Percentiles rank a stretch among this genome's conserved stretches.
Evolutionary conservation across 164 flowering plant species (phyloP).

Genomic region (Malania oleifera): DNA sequence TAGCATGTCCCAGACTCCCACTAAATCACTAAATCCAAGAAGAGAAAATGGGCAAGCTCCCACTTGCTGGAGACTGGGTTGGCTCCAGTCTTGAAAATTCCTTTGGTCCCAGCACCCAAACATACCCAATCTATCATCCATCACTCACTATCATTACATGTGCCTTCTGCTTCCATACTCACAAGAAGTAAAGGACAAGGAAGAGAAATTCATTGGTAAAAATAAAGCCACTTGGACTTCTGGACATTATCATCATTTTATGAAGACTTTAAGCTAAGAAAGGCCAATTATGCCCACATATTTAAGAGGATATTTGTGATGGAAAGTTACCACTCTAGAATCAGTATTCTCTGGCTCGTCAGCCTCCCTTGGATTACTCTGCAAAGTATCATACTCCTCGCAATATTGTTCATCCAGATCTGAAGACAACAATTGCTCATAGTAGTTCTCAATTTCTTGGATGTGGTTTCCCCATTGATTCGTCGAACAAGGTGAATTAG

Average conservation of each 20-base stretch:
- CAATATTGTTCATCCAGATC: conserved; percentile 19
- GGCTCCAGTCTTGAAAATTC: too few relatives aligned
- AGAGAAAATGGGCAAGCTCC: too few relatives aligned
- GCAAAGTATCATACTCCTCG: conserved; percentile 11
- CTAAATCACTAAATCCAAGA: too few relatives aligned
- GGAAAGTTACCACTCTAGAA: conserved; percentile 27
- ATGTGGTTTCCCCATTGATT: conserved; percentile 37
- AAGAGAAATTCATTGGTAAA: background rate
- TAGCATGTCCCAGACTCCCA: too few relatives aligned
- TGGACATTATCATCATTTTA: background rate
- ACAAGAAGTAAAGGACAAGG: too few relatives aligned
- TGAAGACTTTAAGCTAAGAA: background rate
- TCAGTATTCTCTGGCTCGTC: conserved; percentile 8
- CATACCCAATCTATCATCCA: too few relatives aligned
- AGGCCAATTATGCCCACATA: background rate
- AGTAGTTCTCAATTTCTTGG: conserved; percentile 43
- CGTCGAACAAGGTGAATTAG: conserved; percentile 4
- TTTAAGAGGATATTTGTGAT: background rate
- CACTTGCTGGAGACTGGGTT: too few relatives aligned
- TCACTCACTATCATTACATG: too few relatives aligned
- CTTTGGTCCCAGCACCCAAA: too few relatives aligned
- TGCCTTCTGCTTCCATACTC: too few relatives aligned
- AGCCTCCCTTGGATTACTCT: conserved; percentile 10
- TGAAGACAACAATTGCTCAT: conserved; percentile 27
- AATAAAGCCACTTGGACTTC: background rate